These are phyloP conservation scores for Lithocarpus polystachyus DNA, from an alignment of 306 rosid genomes.

Conservation along the genomic window DNA sequence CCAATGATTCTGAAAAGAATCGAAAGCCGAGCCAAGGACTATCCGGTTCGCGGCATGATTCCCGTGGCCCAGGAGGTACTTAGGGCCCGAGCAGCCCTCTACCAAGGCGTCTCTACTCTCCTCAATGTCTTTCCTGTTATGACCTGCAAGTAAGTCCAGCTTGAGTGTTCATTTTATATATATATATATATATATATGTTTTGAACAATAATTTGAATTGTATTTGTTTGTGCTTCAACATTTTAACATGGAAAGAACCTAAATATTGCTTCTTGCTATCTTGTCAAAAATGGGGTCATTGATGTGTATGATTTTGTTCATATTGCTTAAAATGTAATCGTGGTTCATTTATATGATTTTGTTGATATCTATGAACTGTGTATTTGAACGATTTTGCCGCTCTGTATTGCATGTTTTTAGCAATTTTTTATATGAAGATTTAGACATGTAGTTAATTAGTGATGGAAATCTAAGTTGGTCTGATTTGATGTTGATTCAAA, in stretches of 20 bases:
- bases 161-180: neutral
- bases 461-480: neutral
- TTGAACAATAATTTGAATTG: too few relatives aligned
- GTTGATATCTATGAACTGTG: neutral
- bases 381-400: neutral
- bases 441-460: neutral
- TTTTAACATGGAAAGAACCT: too few relatives aligned
- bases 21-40: slow-evolving; percentile 48
- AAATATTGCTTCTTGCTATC: too few relatives aligned
- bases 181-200: too few relatives aligned
- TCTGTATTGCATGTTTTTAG: neutral
- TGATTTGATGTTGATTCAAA: neutral
- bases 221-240: too few relatives aligned
- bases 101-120: slow-evolving; percentile 70
- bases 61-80: slow-evolving; percentile 75
- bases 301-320: too few relatives aligned
- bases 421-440: neutral
- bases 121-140: slow-evolving; percentile 51
- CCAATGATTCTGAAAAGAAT: slow-evolving; percentile 75
- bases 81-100: slow-evolving; percentile 42
- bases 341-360: neutral
- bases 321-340: neutral
- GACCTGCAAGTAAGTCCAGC: slow-evolving; percentile 70
- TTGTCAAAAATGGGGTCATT: too few relatives aligned
- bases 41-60: slow-evolving; percentile 54